Conservation (phyloP, 257 asterid species). For the Solanum bulbocastanum region DNA sequence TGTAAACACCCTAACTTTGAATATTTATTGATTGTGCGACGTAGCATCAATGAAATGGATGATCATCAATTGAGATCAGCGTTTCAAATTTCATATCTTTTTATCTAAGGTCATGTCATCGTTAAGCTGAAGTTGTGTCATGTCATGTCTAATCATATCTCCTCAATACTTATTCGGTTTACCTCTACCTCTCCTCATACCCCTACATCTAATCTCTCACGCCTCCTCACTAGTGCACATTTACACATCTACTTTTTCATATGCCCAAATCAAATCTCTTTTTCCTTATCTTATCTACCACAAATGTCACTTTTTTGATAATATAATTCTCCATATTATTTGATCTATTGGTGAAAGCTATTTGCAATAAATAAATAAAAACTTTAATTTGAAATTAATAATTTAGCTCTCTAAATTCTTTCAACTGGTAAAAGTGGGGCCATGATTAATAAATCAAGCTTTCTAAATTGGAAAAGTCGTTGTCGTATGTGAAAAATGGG, state of each 20-base stretch:
- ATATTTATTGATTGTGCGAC: not conserved
- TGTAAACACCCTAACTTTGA: not conserved
- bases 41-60: not conserved
- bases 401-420: no score
- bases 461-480: not conserved
- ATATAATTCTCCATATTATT: no score
- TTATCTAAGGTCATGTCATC: not conserved
- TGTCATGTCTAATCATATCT: not conserved
- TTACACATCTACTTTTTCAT: not conserved
- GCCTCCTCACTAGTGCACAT: not conserved
- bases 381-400: no score
- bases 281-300: not conserved
- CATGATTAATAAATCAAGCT: not conserved
- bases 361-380: no score
- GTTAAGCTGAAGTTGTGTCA: not conserved
- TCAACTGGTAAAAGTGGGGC: not conserved
- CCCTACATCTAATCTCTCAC: not conserved
- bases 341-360: not conserved
- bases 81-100: not conserved
- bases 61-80: not conserved
- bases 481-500: not conserved
- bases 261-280: not conserved
- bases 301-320: no score
- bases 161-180: not conserved
- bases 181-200: not conserved